Base-by-base conservation (phyloP, 768 basidiomycete species). In the Auricularia auricula-judae region DNA sequence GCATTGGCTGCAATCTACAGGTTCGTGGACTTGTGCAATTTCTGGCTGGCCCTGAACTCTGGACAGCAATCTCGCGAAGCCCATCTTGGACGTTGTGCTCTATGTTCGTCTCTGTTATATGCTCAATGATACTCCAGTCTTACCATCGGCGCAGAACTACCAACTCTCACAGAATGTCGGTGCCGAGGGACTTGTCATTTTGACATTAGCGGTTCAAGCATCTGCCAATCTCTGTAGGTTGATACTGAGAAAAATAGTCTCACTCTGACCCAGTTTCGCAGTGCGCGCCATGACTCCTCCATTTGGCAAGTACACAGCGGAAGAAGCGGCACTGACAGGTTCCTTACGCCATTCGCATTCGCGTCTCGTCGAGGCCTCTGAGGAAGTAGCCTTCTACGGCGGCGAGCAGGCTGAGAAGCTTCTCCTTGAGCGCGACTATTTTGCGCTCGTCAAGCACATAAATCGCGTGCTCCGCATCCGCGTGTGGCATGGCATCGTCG, bases 141-240 rank as follows among this genome's bases (percentile, higher is more conserved):
- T 42, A 14, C 7, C 39, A 42, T 14, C 12, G 39, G 39, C 39
- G 12, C 39, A 42, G 53, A 98, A 98, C 75, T 95, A 93, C 68
- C 95, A 98, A 72, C 80, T 98, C 5, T 91, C 93, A 4, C 86
- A 87, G 68, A 97, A 94, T 69, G 92, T 98, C 36, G 96, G 96
- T 16, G 94, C 93, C 3, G 96, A 98, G 73, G 93, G 92, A 36
- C 80, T 97, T 14, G 76, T 96, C 29, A 79, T 89, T 21, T 79
- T 98, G 36, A 95, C 91, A 0, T 74, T 95, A 47, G 74, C 93
- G 23, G 91, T 98, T 3, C 94, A 98, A 71, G 76, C 83, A 1
- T 88, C 91, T 59, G 91, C 94, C 3, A 84, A 86, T 1, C 75
- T 98, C 35, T 78, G 94, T 95, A 69, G 71, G 91, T 80, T 54